A percentile compares a stretch with the other conserved stretches of the same genome.
Evolutionary conservation across 768 basidiomycete species (phyloP).

Genomic region (Erythrobasidium yunnanense): DNA sequence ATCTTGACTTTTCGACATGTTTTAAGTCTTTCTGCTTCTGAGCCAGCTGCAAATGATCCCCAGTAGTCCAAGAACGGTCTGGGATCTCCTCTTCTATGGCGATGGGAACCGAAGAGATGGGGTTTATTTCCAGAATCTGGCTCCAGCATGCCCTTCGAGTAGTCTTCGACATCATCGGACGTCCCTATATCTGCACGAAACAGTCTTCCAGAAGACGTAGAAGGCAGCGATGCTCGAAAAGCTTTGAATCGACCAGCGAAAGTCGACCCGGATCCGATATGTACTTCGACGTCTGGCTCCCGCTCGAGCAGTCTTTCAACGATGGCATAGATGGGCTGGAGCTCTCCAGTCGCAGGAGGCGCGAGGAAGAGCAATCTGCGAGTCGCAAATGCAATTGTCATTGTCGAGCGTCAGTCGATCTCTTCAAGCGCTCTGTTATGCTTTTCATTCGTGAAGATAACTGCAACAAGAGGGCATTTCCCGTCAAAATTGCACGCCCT

Average conservation of each 20-base stretch:
- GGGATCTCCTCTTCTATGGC: conserved; percentile 2
- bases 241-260: not conserved
- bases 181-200: not conserved
- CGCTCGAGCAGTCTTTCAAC: not conserved
- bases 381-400: too few relatives aligned
- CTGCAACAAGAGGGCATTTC: too few relatives aligned
- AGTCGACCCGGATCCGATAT: conserved; percentile 3
- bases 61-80: conserved; percentile 21
- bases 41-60: not conserved
- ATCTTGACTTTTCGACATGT: not conserved
- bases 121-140: not conserved
- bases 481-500: too few relatives aligned
- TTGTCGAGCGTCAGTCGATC: too few relatives aligned
- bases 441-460: too few relatives aligned
- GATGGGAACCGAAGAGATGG: not conserved
- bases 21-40: not conserved
- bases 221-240: not conserved
- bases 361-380: not conserved
- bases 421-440: too few relatives aligned
- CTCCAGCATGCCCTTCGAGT: conserved; percentile 3
- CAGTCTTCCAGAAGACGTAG: not conserved
- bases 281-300: not conserved
- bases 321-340: not conserved
- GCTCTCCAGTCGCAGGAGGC: conserved; percentile 4
- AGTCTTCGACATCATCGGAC: conserved; percentile 5